Evolutionary conservation across 2,329 filamentous ascomycete species (phyloP).

Genomic region (Paecilomyces dactylethromorphus): DNA sequence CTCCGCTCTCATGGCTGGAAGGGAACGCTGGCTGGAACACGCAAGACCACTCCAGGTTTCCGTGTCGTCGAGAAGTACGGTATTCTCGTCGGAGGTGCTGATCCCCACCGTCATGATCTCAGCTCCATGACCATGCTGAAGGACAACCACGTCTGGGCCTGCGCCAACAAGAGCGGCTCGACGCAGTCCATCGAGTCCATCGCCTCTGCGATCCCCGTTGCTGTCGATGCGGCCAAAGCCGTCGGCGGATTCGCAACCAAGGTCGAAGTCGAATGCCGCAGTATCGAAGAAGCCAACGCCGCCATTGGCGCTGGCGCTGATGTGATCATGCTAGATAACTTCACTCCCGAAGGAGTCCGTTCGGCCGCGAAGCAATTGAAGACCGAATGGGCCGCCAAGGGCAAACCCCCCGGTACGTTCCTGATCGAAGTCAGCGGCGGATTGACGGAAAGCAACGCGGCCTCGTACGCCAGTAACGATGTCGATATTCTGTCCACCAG

Average conservation of each 20-base stretch:
- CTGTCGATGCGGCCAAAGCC: constrained; percentile 74
- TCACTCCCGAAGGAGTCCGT: constrained; percentile 70
- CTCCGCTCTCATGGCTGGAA: constrained; percentile 62
- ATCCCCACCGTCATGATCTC: constrained; percentile 85
- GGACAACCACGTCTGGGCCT: constrained; percentile 96
- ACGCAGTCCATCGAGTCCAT: constrained; percentile 19
- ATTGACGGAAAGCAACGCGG: constrained; percentile 76
- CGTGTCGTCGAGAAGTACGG: constrained; percentile 96
- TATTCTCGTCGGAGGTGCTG: constrained; percentile 88
- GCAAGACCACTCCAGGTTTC: constrained; percentile 96
- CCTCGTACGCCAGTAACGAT: constrained; percentile 65
- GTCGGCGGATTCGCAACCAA: constrained; percentile 88
- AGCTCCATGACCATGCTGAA: constrained; percentile 98
- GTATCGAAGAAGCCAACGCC: constrained; percentile 79
- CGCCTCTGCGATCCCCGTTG: constrained; percentile 67
- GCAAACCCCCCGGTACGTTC: constrained; percentile 58
- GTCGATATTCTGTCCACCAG: constrained; percentile 95
- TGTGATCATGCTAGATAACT: constrained; percentile 97
- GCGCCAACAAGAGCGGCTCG: constrained; percentile 44
- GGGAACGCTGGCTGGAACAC: constrained; percentile 83
- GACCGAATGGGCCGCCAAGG: constrained; percentile 67
- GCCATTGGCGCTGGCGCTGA: constrained; percentile 88
- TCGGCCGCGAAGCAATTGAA: constrained; percentile 69
- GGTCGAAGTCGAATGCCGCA: constrained; percentile 92
- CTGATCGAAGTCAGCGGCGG: constrained; percentile 91